Conservation (phyloP, 2,329 filamentous ascomycete genomes). For the Xylaria polymorpha region DNA sequence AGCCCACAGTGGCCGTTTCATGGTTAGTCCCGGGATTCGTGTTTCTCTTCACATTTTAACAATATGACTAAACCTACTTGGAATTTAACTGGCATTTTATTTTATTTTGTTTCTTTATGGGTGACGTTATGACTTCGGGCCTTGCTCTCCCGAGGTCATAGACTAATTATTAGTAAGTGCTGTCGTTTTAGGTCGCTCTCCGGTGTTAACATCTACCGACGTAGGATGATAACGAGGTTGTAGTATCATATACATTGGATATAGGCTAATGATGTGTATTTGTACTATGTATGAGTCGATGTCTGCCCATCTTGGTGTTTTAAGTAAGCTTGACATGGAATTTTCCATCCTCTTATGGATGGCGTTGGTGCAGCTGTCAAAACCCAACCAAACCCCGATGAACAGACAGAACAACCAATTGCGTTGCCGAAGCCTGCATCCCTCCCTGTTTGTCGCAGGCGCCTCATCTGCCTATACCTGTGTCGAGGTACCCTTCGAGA, state of each 20-base stretch:
- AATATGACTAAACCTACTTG: background rate
- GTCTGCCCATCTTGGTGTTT: constrained; percentile 4
- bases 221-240: background rate
- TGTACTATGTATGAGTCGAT: background rate
- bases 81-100: background rate
- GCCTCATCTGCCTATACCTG: too few species aligned
- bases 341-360: constrained; percentile 1
- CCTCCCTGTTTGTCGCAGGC: too few species aligned
- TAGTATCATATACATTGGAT: background rate
- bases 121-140: constrained; percentile 18
- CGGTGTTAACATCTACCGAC: constrained; percentile 9
- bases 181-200: background rate
- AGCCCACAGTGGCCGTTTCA: background rate
- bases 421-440: background rate
- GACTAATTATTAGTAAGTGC: background rate
- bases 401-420: background rate
- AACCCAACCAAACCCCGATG: background rate
- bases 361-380: background rate
- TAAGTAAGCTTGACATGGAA: background rate
- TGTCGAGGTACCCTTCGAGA: too few species aligned
- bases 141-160: constrained; percentile 28
- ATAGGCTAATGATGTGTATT: constrained; percentile 2
- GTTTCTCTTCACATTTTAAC: background rate
- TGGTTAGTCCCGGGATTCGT: background rate
- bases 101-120: background rate